These are phyloP conservation scores for Alnus glutinosa DNA, from an alignment of 306 rosid species.

Conservation along the genomic window DNA sequence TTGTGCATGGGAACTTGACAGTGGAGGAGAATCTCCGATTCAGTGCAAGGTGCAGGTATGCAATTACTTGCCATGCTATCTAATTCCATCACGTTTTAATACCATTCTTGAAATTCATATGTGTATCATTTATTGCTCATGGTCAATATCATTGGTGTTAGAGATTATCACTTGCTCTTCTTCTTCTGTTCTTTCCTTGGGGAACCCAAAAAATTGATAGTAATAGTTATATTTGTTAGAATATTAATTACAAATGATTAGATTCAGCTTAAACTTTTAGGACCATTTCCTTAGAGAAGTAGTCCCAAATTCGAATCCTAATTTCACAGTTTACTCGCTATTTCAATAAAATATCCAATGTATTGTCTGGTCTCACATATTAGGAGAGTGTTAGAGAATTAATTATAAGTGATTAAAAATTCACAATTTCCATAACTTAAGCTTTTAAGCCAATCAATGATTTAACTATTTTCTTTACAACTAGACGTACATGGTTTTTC, in stretches of 20 bases:
- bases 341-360: no score
- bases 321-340: no score
- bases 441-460: no score
- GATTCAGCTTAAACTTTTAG: no score
- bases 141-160: neutral
- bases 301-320: no score
- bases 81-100: neutral
- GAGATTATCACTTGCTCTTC: neutral
- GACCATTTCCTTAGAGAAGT: no score
- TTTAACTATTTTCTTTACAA: no score
- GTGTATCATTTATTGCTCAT: neutral
- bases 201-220: neutral
- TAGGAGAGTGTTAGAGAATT: no score
- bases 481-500: neutral
- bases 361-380: no score
- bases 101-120: neutral
- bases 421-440: no score
- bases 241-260: no score
- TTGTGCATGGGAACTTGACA: conserved; percentile 93
- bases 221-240: neutral
- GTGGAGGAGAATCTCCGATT: conserved; percentile 99
- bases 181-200: neutral
- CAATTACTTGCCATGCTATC: conserved; percentile 15
- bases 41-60: conserved; percentile 93
- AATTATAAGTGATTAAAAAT: no score